Percentiles rank a stretch among this genome's conserved stretches.
These are phyloP conservation scores for Tetratostichococcus sp. DNA, from an alignment of 139 green algal species.

Conservation along the genomic window DNA sequence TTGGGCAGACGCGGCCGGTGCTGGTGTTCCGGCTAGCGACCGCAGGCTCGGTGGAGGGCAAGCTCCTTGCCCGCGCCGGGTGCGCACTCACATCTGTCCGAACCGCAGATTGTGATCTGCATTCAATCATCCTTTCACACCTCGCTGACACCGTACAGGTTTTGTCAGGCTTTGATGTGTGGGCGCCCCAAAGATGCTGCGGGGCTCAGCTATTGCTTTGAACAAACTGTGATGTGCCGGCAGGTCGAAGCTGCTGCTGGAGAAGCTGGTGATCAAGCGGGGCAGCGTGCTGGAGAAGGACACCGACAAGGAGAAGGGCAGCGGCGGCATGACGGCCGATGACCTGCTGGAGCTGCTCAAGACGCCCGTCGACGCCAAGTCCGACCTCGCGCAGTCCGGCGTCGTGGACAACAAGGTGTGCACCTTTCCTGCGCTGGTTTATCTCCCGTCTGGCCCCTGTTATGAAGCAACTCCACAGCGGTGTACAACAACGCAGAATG, in stretches of 20 bases:
- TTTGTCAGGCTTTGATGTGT: no score
- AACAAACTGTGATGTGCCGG: no score
- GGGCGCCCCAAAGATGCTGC: background rate
- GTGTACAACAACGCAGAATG: no score
- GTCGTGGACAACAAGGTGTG: conserved; percentile 54
- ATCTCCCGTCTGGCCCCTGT: no score
- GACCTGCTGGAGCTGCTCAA: conserved; percentile 81
- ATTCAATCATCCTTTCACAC: no score
- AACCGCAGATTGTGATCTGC: no score
- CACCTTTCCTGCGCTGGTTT: no score
- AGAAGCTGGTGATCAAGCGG: conserved; percentile 93
- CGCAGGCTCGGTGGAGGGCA: conserved; percentile 87
- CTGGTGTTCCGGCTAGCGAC: conserved; percentile 93
- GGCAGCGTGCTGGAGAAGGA: conserved; percentile 82
- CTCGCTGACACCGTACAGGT: no score
- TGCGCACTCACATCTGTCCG: background rate
- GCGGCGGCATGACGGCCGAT: conserved; percentile 42
- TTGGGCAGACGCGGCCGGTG: conserved; percentile 94
- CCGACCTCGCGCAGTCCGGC: conserved; percentile 64
- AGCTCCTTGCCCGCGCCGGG: conserved; percentile 80
- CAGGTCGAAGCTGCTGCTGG: conserved; percentile 83
- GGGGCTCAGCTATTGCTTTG: no score
- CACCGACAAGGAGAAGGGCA: conserved; percentile 17
- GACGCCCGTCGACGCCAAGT: conserved; percentile 30
- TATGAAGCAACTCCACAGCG: no score